These are phyloP conservation scores for Solanum verrucosum DNA, from an alignment of 257 asterid genomes.

Conservation along the genomic window DNA sequence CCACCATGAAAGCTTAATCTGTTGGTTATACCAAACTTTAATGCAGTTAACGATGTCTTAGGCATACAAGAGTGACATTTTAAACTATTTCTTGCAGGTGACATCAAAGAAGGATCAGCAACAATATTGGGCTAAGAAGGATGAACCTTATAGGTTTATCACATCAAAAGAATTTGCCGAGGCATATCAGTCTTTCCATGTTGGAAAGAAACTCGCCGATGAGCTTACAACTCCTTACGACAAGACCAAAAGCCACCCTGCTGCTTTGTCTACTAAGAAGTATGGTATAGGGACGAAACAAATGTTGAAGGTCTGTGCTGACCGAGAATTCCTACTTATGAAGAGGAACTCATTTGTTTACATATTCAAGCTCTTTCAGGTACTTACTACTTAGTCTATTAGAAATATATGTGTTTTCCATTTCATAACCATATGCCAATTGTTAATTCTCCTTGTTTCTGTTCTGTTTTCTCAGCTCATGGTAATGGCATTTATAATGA, in stretches of 20 bases:
- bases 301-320: slow-evolving; percentile 43
- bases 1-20: not conserved
- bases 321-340: slow-evolving; percentile 45
- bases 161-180: slow-evolving; percentile 8
- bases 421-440: not conserved
- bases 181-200: slow-evolving; percentile 32
- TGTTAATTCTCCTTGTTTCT: not conserved
- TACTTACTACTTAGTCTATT: not conserved
- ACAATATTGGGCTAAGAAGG: not conserved
- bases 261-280: slow-evolving; percentile 39
- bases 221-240: slow-evolving; percentile 44
- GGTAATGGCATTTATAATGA: slow-evolving; percentile 18
- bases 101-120: not conserved
- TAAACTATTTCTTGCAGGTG: slow-evolving; percentile 17
- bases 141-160: slow-evolving; percentile 19
- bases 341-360: slow-evolving; percentile 53
- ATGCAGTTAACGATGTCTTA: not conserved
- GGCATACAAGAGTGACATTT: not conserved
- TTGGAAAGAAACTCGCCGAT: slow-evolving; percentile 22
- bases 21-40: not conserved
- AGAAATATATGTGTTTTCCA: not conserved
- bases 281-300: slow-evolving; percentile 40
- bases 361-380: slow-evolving; percentile 46
- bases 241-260: slow-evolving; percentile 53
- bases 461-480: slow-evolving; percentile 25